Base-by-base conservation (phyloP, 2,329 filamentous ascomycete genomes). In the Acrodontium crateriforme region DNA sequence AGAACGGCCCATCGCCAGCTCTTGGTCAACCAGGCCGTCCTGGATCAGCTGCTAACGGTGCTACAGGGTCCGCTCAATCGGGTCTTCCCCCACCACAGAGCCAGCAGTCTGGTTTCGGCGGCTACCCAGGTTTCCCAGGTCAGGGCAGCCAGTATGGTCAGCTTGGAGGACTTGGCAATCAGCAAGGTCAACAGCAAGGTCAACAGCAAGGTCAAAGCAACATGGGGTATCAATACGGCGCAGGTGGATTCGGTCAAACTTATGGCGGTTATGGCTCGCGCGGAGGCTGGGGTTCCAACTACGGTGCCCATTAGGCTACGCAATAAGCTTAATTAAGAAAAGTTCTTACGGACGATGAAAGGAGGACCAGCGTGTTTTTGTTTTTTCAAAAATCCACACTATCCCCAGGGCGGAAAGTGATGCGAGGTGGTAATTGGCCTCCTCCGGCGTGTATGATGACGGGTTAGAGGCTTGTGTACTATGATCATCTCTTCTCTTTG, bases 11-110 rank as follows among this genome's bases (percentile, higher is more conserved):
- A 16, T 74, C 69, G 38, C 71, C 71, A 31, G 55, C 60, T 8
- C 59, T 75, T 20, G 67, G 68, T 25, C 71, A 74, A 46, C 68
- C 67, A 24, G 69, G 70, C 39, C 69, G 72, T 36, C 71, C 72
- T 20, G 69, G 68, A 22, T 75, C 71, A 19, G 70, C 71, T 6
- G 66, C 69, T 16, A 74, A 73, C 53, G 72, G 60, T 43, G 60
- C 59, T 14, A 63, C 59, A 20, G 62, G 63, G 24, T 57, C 60
- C 31, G 51, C 49, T 46, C 67, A 70, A 43, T 54, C 60, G 25
- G 60, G 61, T 16, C 54, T 69, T 25, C 67, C 68, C 25, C 65
- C 63, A 24, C 62, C 68, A 28, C 66, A 68, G 47, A 61, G 57
- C 16, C 69, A 73, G 46, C 69, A 72, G 47, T 65, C 67, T 46